phyloP scores from a whole-genome alignment of 2,329 filamentous ascomycete species.

The Pseudogymnoascus sp. region DNA sequence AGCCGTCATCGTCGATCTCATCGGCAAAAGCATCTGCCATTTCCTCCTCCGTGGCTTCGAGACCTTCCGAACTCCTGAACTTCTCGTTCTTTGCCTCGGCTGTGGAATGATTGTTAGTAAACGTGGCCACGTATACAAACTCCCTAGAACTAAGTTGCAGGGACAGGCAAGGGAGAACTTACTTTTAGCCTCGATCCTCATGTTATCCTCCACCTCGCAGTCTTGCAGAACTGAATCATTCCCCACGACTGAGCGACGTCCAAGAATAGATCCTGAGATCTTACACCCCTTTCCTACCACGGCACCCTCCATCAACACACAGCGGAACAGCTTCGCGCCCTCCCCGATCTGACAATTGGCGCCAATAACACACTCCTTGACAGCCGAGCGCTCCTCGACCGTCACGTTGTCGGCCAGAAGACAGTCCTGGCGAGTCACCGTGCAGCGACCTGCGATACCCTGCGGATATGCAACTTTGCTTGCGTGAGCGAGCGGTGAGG shows the following conservation, averaged over 20 bases:
- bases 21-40: constrained; percentile 42
- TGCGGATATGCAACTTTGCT: constrained; percentile 79
- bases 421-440: constrained; percentile 74
- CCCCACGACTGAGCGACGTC: constrained; percentile 75
- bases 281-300: constrained; percentile 78
- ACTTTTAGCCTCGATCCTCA: constrained; percentile 75
- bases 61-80: constrained; percentile 60
- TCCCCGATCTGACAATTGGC: constrained; percentile 79
- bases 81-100: constrained; percentile 63
- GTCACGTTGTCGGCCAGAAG: constrained; percentile 84
- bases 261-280: constrained; percentile 81
- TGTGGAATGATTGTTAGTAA: constrained; percentile 31
- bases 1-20: constrained; percentile 19
- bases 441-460: constrained; percentile 72
- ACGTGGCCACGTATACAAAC: constrained; percentile 1
- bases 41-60: constrained; percentile 59
- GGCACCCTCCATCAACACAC: constrained; percentile 87
- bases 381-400: constrained; percentile 80
- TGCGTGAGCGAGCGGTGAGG: constrained; percentile 70
- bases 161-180: constrained; percentile 34
- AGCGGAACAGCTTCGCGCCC: constrained; percentile 80
- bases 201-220: constrained; percentile 87
- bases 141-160: background rate
- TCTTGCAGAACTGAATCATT: constrained; percentile 74
- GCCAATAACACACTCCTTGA: constrained; percentile 87